Evolutionary conservation across 768 basidiomycete genomes (phyloP).

Genomic region (Russula earlei): DNA sequence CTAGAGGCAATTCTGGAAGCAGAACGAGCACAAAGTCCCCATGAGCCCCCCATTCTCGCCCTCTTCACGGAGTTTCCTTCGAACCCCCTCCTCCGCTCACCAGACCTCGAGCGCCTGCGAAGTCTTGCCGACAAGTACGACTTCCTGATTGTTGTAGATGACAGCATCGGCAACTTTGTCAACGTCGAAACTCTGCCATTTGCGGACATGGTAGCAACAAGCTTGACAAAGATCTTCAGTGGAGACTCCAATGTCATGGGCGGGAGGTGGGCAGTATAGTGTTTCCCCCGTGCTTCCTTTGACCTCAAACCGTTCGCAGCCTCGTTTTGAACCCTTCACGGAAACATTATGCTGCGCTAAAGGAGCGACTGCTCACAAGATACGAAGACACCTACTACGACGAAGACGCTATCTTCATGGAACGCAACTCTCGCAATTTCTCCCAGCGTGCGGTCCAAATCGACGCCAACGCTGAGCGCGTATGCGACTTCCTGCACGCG

Average conservation of each 20-base stretch:
- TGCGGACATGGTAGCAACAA: conserved; percentile 85
- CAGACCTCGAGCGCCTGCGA: conserved; percentile 67
- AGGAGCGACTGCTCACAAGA: conserved; percentile 40
- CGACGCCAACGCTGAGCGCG: conserved; percentile 71
- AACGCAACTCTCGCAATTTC: conserved; percentile 96
- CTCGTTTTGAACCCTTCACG: conserved; percentile 79
- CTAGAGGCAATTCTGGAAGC: conserved; percentile 54
- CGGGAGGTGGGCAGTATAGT: conserved; percentile 57
- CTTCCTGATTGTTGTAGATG: conserved; percentile 85
- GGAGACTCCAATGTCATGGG: conserved; percentile 96
- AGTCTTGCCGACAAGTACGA: conserved; percentile 78
- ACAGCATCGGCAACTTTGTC: conserved; percentile 89
- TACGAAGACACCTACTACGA: conserved; percentile 86
- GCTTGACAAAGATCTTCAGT: conserved; percentile 90
- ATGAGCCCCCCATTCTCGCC: conserved; percentile 56
- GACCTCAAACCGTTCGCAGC: conserved; percentile 32
- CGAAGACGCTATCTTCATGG: conserved; percentile 94
- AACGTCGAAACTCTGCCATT: conserved; percentile 86
- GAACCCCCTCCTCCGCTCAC: conserved; percentile 85
- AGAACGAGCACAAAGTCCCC: conserved; percentile 32
- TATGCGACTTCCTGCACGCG: conserved; percentile 69
- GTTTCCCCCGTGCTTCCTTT: not conserved
- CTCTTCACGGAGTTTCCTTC: conserved; percentile 94
- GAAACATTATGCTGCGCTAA: conserved; percentile 59
- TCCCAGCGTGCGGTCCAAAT: conserved; percentile 60